These are phyloP conservation scores for Saccharomyces hybrid DNA, from an alignment of 1,139 yeast species.

Conservation along the genomic window DNA sequence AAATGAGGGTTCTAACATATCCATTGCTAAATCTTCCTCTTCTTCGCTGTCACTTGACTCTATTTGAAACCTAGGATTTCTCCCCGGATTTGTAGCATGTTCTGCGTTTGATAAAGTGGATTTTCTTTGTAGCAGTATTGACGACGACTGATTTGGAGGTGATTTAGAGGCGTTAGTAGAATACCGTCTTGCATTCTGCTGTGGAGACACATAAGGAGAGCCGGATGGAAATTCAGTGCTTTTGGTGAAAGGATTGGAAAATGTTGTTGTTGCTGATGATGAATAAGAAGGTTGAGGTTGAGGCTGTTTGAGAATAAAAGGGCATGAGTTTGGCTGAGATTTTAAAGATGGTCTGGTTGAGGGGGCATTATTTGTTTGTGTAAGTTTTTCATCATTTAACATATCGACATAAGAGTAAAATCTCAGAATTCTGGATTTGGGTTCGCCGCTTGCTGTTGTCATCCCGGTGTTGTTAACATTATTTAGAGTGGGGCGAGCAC, in stretches of 20 bases:
- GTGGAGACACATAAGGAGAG: conserved; percentile 7
- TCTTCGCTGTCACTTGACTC: conserved; percentile 4
- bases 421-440: conserved; percentile 32
- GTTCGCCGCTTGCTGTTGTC: conserved; percentile 7
- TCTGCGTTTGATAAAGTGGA: not conserved
- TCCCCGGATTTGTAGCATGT: not conserved
- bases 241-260: conserved; percentile 18
- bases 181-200: conserved; percentile 4
- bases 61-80: not conserved
- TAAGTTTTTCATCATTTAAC: conserved; percentile 51
- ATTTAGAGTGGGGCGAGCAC: not conserved
- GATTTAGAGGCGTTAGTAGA: conserved; percentile 6
- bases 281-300: conserved; percentile 7
- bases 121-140: not conserved
- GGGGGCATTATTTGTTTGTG: conserved; percentile 31
- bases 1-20: not conserved
- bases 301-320: conserved; percentile 9
- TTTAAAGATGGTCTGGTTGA: conserved; percentile 43
- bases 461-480: conserved; percentile 3
- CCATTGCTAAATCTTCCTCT: conserved; percentile 4
- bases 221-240: conserved; percentile 9
- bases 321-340: not conserved
- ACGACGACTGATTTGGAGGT: not conserved
- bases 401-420: conserved; percentile 78
- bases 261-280: conserved; percentile 11